phyloP scores from a whole-genome alignment of 805 yeast species.

The Zygoascus biomembranicola region DNA sequence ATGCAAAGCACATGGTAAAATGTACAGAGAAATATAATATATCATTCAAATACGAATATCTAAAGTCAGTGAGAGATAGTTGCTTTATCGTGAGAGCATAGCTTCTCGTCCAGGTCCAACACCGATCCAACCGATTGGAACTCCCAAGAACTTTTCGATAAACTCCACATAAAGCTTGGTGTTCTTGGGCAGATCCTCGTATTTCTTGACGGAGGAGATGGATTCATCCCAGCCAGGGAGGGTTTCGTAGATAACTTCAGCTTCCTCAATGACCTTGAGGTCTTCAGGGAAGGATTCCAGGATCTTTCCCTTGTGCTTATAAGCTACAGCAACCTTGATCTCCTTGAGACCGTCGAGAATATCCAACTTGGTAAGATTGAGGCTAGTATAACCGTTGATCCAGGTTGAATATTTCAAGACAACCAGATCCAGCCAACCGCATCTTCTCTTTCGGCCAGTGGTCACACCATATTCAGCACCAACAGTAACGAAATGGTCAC shows the following conservation, averaged over 20 bases:
- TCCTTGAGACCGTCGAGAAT: conserved; percentile 86
- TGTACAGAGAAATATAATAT: conserved; percentile 1
- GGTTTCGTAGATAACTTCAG: conserved; percentile 85
- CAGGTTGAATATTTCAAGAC: conserved; percentile 84
- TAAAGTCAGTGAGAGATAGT: background rate
- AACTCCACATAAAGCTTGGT: conserved; percentile 77
- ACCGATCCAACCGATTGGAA: conserved; percentile 94
- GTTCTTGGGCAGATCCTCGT: conserved; percentile 75
- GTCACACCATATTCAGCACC: conserved; percentile 98
- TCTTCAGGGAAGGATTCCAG: conserved; percentile 89
- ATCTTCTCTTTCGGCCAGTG: conserved; percentile 97
- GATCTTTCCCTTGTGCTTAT: conserved; percentile 68
- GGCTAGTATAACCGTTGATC: conserved; percentile 89
- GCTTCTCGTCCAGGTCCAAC: conserved; percentile 96
- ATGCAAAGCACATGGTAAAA: conserved; percentile 9
- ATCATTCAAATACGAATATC: background rate
- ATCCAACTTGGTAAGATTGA: conserved; percentile 93
- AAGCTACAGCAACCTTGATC: conserved; percentile 80
- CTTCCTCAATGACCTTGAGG: conserved; percentile 69
- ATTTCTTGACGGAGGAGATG: conserved; percentile 62
- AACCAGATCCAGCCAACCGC: conserved; percentile 98
- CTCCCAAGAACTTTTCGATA: conserved; percentile 77
- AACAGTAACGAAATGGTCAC: conserved; percentile 78
- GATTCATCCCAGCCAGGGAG: conserved; percentile 92
- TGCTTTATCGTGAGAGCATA: conserved; percentile 53